A percentile compares a stretch with the other conserved stretches of the same genome.
Conservation (phyloP, 345 rosid species). For the Eucalyptus rudis region DNA sequence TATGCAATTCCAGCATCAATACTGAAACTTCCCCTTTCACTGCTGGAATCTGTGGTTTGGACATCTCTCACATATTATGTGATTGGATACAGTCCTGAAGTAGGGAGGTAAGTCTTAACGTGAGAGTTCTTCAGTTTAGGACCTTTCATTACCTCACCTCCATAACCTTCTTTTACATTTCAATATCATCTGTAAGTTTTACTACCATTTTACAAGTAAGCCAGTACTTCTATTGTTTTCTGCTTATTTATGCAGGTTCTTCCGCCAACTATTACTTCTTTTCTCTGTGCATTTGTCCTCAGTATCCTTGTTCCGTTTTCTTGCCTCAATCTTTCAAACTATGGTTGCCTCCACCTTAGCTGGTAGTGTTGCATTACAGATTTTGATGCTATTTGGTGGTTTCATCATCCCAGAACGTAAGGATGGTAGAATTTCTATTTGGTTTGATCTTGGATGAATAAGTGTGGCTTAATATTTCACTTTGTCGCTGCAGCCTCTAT, state of each 20-base stretch:
- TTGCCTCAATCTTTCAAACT: slow-evolving; percentile 53
- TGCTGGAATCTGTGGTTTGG: slow-evolving; percentile 44
- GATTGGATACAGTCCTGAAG: slow-evolving; percentile 70
- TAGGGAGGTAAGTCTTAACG: slow-evolving; percentile 27
- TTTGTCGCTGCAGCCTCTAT: slow-evolving; percentile 37
- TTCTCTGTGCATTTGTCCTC: slow-evolving; percentile 50
- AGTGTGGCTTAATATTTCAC: neutral
- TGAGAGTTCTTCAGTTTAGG: neutral
- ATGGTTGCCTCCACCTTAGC: slow-evolving; percentile 27
- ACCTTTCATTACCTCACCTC: neutral
- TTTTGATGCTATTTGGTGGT: slow-evolving; percentile 41
- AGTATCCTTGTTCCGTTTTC: slow-evolving; percentile 54
- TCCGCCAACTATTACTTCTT: slow-evolving; percentile 43
- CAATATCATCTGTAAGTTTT: neutral
- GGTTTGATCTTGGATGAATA: neutral
- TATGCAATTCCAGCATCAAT: slow-evolving; percentile 44
- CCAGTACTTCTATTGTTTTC: neutral
- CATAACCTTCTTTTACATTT: neutral
- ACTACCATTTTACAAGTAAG: neutral
- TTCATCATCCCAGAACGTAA: slow-evolving; percentile 50
- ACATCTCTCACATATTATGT: slow-evolving; percentile 60
- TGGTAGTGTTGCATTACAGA: slow-evolving; percentile 28
- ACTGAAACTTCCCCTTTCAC: slow-evolving; percentile 37
- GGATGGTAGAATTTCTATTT: neutral
- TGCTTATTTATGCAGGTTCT: slow-evolving; percentile 30